phyloP scores from a whole-genome alignment of 208 protist genomes.

The Crithidia fasciculata region DNA sequence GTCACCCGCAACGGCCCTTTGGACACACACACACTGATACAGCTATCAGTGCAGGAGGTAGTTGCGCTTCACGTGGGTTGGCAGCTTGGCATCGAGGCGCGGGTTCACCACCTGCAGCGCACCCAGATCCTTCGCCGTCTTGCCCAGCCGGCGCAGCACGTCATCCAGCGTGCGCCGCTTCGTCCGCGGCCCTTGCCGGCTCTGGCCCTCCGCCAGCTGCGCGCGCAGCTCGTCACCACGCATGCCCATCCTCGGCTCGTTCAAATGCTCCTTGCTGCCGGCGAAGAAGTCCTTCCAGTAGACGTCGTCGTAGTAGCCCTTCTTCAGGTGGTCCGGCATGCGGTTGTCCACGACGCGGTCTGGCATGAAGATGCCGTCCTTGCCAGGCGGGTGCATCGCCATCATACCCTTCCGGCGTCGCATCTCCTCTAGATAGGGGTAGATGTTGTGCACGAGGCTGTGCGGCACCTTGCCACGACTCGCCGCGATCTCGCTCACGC shows the following conservation, averaged over 20 bases:
- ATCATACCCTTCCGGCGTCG: conserved; percentile 93
- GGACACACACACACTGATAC: not conserved
- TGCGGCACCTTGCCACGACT: conserved; percentile 93
- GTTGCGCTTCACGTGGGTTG: conserved; percentile 87
- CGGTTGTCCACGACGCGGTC: conserved; percentile 93
- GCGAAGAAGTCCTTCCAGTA: conserved; percentile 95
- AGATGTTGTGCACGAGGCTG: conserved; percentile 93
- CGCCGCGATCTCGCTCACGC: conserved; percentile 91
- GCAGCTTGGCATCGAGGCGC: conserved; percentile 84
- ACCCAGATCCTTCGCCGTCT: conserved; percentile 83
- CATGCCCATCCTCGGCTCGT: conserved; percentile 90
- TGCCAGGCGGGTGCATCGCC: conserved; percentile 92
- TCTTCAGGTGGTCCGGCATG: conserved; percentile 93
- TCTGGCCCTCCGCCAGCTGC: conserved; percentile 62
- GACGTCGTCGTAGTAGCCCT: conserved; percentile 94
- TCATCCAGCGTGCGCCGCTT: conserved; percentile 89
- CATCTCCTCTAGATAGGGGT: conserved; percentile 93
- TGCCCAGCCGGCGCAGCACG: conserved; percentile 81
- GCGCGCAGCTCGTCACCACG: conserved; percentile 89
- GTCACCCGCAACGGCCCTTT: not conserved
- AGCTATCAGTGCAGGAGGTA: conserved; percentile 77
- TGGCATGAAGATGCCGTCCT: conserved; percentile 91
- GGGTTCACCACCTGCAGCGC: conserved; percentile 84
- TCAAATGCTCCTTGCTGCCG: conserved; percentile 88
- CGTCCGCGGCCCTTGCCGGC: conserved; percentile 30